Conservation (phyloP, 306 rosid species). For the Casuarina cunninghamiana region DNA sequence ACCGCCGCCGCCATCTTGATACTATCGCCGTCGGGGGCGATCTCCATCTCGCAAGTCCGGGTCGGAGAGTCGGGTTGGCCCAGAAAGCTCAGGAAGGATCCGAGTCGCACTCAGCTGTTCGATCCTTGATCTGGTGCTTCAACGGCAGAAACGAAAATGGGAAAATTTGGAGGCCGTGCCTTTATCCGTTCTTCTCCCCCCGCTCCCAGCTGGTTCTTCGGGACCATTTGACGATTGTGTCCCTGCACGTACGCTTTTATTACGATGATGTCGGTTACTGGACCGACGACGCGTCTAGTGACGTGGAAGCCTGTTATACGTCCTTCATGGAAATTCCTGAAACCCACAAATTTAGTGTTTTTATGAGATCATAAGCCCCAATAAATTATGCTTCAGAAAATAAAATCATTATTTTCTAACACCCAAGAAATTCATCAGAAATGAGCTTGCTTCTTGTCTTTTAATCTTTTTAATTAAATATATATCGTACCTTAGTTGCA, state of each 20-base stretch:
- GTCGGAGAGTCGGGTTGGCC: slow-evolving; percentile 38
- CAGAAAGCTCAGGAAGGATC: slow-evolving; percentile 29
- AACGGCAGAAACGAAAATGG: not conserved
- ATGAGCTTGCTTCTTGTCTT: no score
- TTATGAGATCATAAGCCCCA: no score
- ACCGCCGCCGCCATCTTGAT: slow-evolving; percentile 35
- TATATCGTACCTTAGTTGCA: no score
- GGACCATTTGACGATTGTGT: slow-evolving; percentile 21
- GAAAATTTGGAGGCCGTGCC: not conserved
- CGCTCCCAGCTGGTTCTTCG: slow-evolving; percentile 29
- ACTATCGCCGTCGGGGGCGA: slow-evolving; percentile 63
- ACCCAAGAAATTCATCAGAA: no score
- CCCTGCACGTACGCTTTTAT: slow-evolving; percentile 23
- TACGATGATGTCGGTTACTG: slow-evolving; percentile 28
- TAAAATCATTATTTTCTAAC: no score
- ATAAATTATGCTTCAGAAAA: no score
- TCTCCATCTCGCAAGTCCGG: slow-evolving; percentile 58
- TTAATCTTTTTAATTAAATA: no score
- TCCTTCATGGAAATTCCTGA: not conserved
- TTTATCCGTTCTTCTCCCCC: slow-evolving; percentile 17
- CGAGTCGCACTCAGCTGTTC: slow-evolving; percentile 18
- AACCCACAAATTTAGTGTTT: no score
- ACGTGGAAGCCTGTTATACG: slow-evolving; percentile 36
- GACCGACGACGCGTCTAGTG: not conserved
- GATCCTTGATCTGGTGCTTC: slow-evolving; percentile 6